These are phyloP conservation scores for Collybia mongolica DNA, from an alignment of 768 basidiomycete species.

Conservation along the genomic window DNA sequence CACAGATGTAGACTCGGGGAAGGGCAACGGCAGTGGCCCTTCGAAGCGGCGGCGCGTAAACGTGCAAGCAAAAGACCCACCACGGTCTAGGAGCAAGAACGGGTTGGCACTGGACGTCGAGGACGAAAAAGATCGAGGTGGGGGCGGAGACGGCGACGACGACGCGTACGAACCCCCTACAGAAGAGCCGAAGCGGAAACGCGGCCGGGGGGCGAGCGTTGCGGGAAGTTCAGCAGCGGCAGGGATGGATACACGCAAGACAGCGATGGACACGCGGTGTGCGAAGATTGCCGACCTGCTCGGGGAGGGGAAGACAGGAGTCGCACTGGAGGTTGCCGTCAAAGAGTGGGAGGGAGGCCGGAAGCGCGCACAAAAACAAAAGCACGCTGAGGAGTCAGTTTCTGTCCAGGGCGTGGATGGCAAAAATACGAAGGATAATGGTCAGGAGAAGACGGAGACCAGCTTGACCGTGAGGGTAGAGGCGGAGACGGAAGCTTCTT, in stretches of 20 bases:
- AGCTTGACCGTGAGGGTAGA: no score
- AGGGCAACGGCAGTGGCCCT: not conserved
- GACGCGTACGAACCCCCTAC: conserved; percentile 5
- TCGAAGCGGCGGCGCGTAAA: conserved; percentile 7
- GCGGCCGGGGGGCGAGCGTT: conserved; percentile 17
- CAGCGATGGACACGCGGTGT: conserved; percentile 33
- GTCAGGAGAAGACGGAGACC: no score
- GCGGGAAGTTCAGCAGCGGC: conserved; percentile 34
- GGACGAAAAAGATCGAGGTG: conserved; percentile 32
- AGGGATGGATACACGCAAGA: conserved; percentile 14
- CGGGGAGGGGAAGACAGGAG: conserved; percentile 64
- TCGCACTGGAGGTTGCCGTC: conserved; percentile 59
- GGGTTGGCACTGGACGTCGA: no score
- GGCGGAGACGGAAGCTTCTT: no score
- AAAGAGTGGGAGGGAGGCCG: conserved; percentile 54
- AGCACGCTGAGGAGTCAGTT: not conserved
- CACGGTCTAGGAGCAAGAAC: not conserved
- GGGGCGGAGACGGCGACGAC: conserved; percentile 22
- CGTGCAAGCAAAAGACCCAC: conserved; percentile 16
- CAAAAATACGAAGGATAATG: not conserved
- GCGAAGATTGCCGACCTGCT: conserved; percentile 69
- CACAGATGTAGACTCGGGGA: no score
- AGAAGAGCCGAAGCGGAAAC: not conserved
- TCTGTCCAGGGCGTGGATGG: not conserved
- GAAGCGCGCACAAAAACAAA: conserved; percentile 8